Evolutionary conservation across 2,329 filamentous ascomycete genomes (phyloP).

Genomic region (Alternaria triticimaculans): DNA sequence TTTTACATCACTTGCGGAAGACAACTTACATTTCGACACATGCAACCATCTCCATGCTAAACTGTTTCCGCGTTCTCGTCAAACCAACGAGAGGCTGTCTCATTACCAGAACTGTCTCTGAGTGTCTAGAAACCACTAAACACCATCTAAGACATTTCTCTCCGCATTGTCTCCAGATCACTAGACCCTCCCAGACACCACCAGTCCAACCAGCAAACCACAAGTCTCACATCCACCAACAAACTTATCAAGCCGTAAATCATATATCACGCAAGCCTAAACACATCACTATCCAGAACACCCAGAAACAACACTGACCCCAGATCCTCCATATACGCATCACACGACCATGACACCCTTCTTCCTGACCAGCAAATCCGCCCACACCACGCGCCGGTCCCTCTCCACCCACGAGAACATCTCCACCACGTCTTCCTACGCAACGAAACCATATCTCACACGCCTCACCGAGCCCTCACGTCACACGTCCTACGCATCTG

Average conservation of each 20-base stretch:
- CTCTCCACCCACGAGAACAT: background rate
- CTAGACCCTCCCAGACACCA: background rate
- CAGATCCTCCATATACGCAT: background rate
- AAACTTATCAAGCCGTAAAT: background rate
- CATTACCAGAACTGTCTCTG: background rate
- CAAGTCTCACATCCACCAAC: background rate
- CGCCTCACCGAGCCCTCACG: background rate
- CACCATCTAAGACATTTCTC: background rate
- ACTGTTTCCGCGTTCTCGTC: background rate
- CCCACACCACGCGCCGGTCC: background rate
- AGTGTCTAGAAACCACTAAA: background rate
- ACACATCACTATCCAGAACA: background rate
- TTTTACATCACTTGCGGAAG: background rate
- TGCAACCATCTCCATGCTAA: too few relatives aligned
- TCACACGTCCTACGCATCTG: background rate
- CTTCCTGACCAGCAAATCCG: background rate
- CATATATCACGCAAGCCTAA: background rate
- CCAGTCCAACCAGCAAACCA: background rate
- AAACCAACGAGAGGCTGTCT: accelerated
- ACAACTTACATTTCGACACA: background rate
- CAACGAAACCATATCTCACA: background rate
- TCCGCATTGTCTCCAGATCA: background rate
- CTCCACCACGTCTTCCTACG: background rate
- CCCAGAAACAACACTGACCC: background rate
- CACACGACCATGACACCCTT: background rate